These are phyloP conservation scores for Mallotus nudiflorus DNA, from an alignment of 345 rosid species.

Conservation along the genomic window DNA sequence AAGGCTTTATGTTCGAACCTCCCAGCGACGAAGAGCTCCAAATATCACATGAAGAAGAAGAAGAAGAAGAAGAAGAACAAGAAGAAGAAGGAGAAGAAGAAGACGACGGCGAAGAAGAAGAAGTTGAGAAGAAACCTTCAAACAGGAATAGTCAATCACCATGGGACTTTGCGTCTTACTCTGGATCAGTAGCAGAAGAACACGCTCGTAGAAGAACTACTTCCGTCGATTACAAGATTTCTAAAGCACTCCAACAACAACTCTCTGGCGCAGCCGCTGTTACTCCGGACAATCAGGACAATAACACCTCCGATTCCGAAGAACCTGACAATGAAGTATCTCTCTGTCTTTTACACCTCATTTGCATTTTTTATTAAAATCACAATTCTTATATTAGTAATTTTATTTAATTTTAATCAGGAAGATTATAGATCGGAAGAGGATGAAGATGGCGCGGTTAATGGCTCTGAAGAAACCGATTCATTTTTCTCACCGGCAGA, in stretches of 20 bases:
- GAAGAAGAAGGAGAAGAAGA: slow-evolving; percentile 27
- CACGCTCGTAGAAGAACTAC: slow-evolving; percentile 92
- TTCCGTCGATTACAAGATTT: slow-evolving; percentile 79
- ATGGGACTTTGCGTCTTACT: slow-evolving; percentile 83
- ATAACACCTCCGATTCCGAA: slow-evolving; percentile 49
- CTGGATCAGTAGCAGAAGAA: slow-evolving; percentile 85
- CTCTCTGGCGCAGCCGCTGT: slow-evolving; percentile 40
- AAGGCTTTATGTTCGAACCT: slow-evolving; percentile 54
- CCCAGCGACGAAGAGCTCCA: slow-evolving; percentile 72
- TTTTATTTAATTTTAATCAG: slow-evolving; percentile 31
- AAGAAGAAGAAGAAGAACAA: slow-evolving; percentile 14
- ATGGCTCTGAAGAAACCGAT: slow-evolving; percentile 41
- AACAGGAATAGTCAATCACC: slow-evolving; percentile 57
- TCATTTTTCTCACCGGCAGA: slow-evolving; percentile 67
- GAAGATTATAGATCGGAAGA: slow-evolving; percentile 71
- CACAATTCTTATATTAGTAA: background rate
- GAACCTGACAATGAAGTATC: slow-evolving; percentile 62
- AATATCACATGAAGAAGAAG: slow-evolving; percentile 19
- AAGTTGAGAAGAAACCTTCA: slow-evolving; percentile 30
- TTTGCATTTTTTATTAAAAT: background rate
- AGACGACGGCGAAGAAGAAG: slow-evolving; percentile 25
- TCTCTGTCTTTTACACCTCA: background rate
- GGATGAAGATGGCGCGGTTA: slow-evolving; percentile 40
- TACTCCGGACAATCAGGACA: slow-evolving; percentile 22
- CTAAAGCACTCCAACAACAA: slow-evolving; percentile 57